phyloP scores from a whole-genome alignment of 2,329 filamentous ascomycete species.

The Corniculantispora saksenae region DNA sequence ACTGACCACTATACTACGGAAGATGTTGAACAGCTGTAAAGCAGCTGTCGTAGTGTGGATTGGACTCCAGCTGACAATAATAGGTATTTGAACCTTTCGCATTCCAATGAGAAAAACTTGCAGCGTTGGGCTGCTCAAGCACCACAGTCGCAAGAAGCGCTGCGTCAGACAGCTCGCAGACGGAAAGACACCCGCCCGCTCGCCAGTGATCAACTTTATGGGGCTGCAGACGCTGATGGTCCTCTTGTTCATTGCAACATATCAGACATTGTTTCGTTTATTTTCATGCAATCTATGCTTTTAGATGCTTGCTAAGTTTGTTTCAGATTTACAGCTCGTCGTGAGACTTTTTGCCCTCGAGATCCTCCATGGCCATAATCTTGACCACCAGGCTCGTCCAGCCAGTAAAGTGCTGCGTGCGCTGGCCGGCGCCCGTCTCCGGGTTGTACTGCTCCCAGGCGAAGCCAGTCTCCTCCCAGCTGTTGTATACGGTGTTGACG shows the following conservation, averaged over 20 bases:
- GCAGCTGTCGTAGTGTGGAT: constrained; percentile 21
- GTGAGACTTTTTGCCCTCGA: constrained; percentile 39
- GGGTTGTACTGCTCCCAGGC: constrained; percentile 99
- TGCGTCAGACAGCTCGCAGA: no score
- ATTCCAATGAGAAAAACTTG: neutral
- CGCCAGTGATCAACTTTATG: no score
- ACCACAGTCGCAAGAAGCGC: no score
- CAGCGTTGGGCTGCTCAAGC: no score
- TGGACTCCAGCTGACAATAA: neutral
- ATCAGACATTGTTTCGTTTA: neutral
- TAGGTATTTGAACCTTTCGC: neutral
- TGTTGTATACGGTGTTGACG: constrained; percentile 82
- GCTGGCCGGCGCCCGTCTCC: constrained; percentile 87
- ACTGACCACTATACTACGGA: constrained; percentile 28
- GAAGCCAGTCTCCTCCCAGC: constrained; percentile 90
- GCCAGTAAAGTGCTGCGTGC: constrained; percentile 96
- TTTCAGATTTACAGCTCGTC: constrained; percentile 48
- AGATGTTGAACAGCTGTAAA: constrained; percentile 14
- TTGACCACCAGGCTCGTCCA: constrained; percentile 99
- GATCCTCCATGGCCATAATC: constrained; percentile 91
- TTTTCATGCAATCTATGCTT: constrained; percentile 20
- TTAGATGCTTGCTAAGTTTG: constrained; percentile 14
- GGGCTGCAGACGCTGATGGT: no score
- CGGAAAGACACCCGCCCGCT: no score
- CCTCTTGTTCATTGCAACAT: neutral